Conservation (phyloP, 2,329 filamentous ascomycete species). For the Colletotrichum tropicale region DNA sequence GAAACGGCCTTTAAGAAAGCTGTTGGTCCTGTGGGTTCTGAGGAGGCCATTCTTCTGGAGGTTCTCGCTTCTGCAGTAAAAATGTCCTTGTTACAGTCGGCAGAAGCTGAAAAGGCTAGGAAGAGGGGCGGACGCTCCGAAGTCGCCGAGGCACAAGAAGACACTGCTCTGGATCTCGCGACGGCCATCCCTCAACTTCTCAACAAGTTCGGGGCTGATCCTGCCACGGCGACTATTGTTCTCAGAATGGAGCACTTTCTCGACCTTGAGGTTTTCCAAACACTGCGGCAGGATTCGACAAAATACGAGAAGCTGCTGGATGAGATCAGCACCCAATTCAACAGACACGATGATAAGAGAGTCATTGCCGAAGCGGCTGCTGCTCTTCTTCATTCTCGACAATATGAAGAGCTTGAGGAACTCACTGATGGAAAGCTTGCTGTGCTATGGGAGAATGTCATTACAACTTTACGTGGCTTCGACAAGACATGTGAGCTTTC, state of each 20-base stretch:
- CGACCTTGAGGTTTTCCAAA: slow-evolving; percentile 85
- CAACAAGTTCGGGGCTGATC: slow-evolving; percentile 91
- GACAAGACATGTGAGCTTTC: slow-evolving; percentile 75
- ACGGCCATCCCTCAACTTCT: slow-evolving; percentile 82
- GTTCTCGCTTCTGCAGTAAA: slow-evolving; percentile 85
- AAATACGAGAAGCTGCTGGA: slow-evolving; percentile 83
- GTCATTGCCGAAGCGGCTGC: slow-evolving; percentile 85
- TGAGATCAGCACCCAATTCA: slow-evolving; percentile 93
- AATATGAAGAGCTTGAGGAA: slow-evolving; percentile 88
- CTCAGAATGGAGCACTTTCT: slow-evolving; percentile 85
- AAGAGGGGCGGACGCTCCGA: slow-evolving; percentile 65
- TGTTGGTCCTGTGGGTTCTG: slow-evolving; percentile 74
- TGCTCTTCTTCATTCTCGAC: slow-evolving; percentile 83
- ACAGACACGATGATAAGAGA: slow-evolving; percentile 84
- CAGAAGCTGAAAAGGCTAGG: slow-evolving; percentile 67
- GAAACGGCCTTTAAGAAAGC: slow-evolving; percentile 71
- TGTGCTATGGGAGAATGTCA: slow-evolving; percentile 83
- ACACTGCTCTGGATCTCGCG: slow-evolving; percentile 78
- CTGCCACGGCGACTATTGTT: slow-evolving; percentile 84
- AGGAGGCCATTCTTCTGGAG: slow-evolving; percentile 87
- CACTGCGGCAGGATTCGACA: slow-evolving; percentile 83
- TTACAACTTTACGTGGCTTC: slow-evolving; percentile 74
- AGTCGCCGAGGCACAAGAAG: slow-evolving; percentile 75
- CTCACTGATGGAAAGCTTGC: slow-evolving; percentile 80
- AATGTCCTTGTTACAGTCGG: slow-evolving; percentile 68